Evolutionary conservation across 177 flowering plant species (phyloP).

Genomic region (Vitis hybrid): DNA sequence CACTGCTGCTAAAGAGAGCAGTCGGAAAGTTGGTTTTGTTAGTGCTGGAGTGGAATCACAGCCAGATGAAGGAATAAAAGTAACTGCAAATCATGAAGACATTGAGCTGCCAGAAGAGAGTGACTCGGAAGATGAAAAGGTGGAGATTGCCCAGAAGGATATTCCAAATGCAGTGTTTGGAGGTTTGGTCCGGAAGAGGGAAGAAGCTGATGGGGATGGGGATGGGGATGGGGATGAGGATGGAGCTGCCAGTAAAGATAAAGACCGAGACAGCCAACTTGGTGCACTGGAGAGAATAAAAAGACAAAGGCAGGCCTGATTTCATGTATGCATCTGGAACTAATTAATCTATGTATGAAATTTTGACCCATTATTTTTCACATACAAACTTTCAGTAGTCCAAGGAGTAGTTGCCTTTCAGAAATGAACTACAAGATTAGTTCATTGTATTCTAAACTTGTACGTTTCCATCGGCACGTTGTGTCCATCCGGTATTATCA

Average conservation of each 20-base stretch:
- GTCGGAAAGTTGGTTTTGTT: conserved; percentile 72
- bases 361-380: neutral
- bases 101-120: conserved; percentile 82
- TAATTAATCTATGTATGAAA: neutral
- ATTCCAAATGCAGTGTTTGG: conserved; percentile 89
- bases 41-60: conserved; percentile 85
- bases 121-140: conserved; percentile 61
- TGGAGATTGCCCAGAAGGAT: conserved; percentile 80
- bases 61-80: conserved; percentile 41
- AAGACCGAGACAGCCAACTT: conserved; percentile 39
- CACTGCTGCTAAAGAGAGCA: conserved; percentile 34
- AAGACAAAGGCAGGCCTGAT: conserved; percentile 23
- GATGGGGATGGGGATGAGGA: conserved; percentile 9
- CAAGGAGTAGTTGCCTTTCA: neutral
- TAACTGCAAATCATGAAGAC: conserved; percentile 61
- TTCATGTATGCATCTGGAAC: neutral
- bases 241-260: conserved; percentile 19
- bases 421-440: neutral
- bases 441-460: neutral
- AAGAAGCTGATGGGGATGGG: conserved; percentile 27
- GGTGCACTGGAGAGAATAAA: conserved; percentile 76
- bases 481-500: neutral
- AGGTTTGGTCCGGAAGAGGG: conserved; percentile 60
- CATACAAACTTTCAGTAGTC: neutral
- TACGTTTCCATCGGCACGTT: neutral